A percentile compares a stretch with the other conserved stretches of the same genome.
phyloP scores from a whole-genome alignment of 257 asterid genomes.

The Scutellaria barbata region DNA sequence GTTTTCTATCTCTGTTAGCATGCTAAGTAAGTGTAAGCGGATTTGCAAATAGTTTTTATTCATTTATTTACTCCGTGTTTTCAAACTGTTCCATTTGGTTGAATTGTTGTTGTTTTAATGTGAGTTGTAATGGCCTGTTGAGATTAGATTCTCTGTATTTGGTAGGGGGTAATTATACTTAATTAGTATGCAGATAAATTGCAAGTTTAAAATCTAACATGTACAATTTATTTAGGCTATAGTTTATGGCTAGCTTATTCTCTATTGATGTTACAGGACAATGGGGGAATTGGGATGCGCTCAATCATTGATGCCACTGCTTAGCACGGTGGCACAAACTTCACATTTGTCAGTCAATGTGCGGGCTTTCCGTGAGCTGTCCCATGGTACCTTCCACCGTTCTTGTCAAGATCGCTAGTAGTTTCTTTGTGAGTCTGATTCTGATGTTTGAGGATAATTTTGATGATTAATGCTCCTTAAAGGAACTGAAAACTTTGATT shows the following conservation, averaged over 20 bases:
- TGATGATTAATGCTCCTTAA: constrained; percentile 2
- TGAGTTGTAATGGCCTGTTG: not conserved
- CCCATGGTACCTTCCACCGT: constrained; percentile 81
- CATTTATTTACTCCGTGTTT: not conserved
- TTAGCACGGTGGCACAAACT: constrained; percentile 52
- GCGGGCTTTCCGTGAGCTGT: constrained; percentile 87
- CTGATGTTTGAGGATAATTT: constrained; percentile 35
- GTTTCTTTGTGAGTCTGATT: constrained; percentile 64
- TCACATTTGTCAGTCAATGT: constrained; percentile 63
- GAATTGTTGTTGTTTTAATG: not conserved
- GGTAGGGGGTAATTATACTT: too few relatives aligned
- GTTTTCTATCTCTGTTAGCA: not conserved
- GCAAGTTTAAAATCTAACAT: too few relatives aligned
- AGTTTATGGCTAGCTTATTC: not conserved
- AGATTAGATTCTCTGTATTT: too few relatives aligned
- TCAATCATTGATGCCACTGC: constrained; percentile 68
- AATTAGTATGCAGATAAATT: too few relatives aligned
- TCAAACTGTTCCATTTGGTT: not conserved
- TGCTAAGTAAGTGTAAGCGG: not conserved
- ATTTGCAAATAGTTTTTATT: not conserved
- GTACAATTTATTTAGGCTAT: not conserved
- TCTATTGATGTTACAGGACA: constrained; percentile 47
- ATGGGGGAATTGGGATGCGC: constrained; percentile 66
- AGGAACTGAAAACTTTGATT: not conserved
- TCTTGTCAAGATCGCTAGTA: constrained; percentile 91